phyloP scores from a whole-genome alignment of 768 basidiomycete genomes.

The Boletus sp. region DNA sequence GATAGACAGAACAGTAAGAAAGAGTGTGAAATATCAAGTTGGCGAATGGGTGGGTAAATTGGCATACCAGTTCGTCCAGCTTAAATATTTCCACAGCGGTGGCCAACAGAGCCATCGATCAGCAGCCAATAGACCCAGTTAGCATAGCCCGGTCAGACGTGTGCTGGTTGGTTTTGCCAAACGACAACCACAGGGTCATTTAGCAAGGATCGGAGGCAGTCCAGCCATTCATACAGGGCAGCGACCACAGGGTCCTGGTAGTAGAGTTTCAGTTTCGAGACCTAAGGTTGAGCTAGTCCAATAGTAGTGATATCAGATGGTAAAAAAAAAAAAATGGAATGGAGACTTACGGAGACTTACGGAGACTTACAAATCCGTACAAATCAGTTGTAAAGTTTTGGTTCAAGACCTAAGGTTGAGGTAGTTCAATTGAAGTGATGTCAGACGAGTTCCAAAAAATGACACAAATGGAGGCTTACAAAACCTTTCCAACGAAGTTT shows the following conservation, averaged over 20 bases:
- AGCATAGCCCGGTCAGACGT: neutral
- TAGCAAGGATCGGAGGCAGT: no score
- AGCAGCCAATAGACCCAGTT: neutral
- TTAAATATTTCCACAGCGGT: neutral
- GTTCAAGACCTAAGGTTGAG: no score
- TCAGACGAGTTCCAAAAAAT: no score
- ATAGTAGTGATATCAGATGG: neutral
- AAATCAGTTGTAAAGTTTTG: no score
- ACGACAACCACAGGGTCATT: no score
- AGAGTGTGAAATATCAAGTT: neutral
- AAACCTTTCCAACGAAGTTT: no score
- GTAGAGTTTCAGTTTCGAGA: neutral
- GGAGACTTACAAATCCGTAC: neutral
- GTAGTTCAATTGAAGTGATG: no score
- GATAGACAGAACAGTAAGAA: neutral
- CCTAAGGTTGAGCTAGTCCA: no score
- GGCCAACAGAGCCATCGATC: neutral
- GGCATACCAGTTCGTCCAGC: neutral
- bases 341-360: no score
- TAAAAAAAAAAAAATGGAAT: no score
- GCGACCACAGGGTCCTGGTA: neutral
- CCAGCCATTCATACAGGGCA: neutral
- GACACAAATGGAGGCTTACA: no score
- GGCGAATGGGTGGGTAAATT: neutral
- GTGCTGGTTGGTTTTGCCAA: no score